Conservation (phyloP, 495 filamentous ascomycete species). For the Lentithecium fluviatile region DNA sequence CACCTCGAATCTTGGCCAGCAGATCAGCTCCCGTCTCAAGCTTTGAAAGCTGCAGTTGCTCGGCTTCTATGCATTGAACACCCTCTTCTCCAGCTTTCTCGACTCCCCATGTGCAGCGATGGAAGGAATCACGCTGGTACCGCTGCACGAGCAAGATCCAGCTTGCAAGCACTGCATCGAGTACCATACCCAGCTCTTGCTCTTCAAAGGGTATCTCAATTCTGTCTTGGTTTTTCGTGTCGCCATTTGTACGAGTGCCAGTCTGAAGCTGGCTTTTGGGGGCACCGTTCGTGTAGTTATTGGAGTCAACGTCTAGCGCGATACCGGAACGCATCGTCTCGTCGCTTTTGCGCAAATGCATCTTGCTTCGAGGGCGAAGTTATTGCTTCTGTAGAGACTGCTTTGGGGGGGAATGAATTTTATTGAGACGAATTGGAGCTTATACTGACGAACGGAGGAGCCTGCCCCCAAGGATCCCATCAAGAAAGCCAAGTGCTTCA, state of each 20-base stretch:
- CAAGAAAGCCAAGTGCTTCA: too few species aligned
- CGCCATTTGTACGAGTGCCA: too few species aligned
- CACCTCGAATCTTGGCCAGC: background rate
- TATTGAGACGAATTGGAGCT: too few species aligned
- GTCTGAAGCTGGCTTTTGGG: too few species aligned
- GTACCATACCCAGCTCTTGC: background rate
- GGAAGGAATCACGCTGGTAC: conserved; percentile 13
- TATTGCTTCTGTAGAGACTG: background rate
- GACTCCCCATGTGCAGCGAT: conserved; percentile 1
- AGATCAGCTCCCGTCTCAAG: background rate
- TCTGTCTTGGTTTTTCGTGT: background rate
- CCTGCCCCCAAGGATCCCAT: too few species aligned
- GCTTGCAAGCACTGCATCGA: conserved; percentile 6
- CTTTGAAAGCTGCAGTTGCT: background rate
- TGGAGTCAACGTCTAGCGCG: too few species aligned
- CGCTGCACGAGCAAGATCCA: conserved; percentile 13
- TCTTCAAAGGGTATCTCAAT: background rate
- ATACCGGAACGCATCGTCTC: background rate
- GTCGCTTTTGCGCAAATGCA: background rate
- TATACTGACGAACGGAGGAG: too few species aligned
- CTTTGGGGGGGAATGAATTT: too few species aligned
- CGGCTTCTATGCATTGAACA: background rate
- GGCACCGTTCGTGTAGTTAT: too few species aligned
- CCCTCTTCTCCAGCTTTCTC: background rate
- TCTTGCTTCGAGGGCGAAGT: background rate